Conservation (phyloP, 2,329 filamentous ascomycete genomes). For the Sporothrix inflata region DNA sequence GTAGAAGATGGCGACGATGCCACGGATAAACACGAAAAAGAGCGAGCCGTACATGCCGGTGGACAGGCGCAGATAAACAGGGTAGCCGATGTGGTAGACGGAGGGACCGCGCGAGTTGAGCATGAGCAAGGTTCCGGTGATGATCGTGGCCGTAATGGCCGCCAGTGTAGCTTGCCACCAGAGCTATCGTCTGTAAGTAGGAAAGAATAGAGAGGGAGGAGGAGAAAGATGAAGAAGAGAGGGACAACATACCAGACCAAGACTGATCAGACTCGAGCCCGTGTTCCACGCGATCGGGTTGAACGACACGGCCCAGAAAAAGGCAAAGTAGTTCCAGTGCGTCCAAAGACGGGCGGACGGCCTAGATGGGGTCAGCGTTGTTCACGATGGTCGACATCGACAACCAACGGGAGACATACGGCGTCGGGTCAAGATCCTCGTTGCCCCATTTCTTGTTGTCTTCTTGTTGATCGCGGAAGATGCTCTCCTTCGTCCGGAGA, state of each 20-base stretch:
- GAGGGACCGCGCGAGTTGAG: slow-evolving; percentile 30
- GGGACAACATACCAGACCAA: slow-evolving; percentile 14
- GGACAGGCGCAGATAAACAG: slow-evolving; percentile 25
- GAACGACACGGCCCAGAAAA: slow-evolving; percentile 31
- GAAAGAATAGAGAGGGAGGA: not conserved
- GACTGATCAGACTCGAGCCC: slow-evolving; percentile 25
- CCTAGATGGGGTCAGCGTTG: not conserved
- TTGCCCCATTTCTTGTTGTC: slow-evolving; percentile 27
- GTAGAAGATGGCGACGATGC: slow-evolving; percentile 33
- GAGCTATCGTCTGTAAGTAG: not conserved
- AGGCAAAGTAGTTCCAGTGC: slow-evolving; percentile 30
- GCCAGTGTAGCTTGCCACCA: slow-evolving; percentile 31
- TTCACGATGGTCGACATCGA: no score
- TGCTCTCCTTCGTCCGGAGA: slow-evolving; percentile 25
- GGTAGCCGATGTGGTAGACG: slow-evolving; percentile 32
- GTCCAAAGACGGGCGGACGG: slow-evolving; percentile 25
- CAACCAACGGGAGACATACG: not conserved
- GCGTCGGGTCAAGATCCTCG: slow-evolving; percentile 27
- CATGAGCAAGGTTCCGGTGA: slow-evolving; percentile 27
- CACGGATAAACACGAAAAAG: slow-evolving; percentile 31
- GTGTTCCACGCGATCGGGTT: slow-evolving; percentile 31
- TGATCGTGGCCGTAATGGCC: slow-evolving; percentile 21
- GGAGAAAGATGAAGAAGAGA: no score
- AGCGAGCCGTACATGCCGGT: slow-evolving; percentile 33
- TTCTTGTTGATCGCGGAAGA: slow-evolving; percentile 23